These are phyloP conservation scores for Ganoderma resinaceum DNA, from an alignment of 1,284 basidiomycete genomes.

Conservation along the genomic window DNA sequence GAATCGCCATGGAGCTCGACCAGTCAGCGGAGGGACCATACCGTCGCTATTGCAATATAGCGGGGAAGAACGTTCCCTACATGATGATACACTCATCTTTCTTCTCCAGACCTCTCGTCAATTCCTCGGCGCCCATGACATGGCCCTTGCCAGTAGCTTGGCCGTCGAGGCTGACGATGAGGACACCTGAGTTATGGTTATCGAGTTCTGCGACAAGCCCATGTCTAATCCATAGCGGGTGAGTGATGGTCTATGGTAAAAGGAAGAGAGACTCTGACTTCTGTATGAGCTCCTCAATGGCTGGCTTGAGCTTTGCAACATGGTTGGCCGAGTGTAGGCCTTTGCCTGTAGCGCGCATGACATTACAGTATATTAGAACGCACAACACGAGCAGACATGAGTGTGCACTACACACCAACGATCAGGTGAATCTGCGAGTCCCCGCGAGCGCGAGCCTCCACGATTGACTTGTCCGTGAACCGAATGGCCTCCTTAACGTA, in stretches of 20 bases:
- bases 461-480: slow-evolving; percentile 72
- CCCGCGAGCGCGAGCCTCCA: slow-evolving; percentile 71
- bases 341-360: slow-evolving; percentile 43
- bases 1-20: neutral
- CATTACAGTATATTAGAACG: neutral
- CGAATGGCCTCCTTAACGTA: slow-evolving; percentile 94
- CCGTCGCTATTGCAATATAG: neutral
- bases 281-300: slow-evolving; percentile 87
- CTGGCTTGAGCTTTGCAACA: slow-evolving; percentile 91
- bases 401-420: slow-evolving; percentile 65
- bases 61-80: slow-evolving; percentile 43
- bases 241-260: neutral
- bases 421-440: slow-evolving; percentile 83
- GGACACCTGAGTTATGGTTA: slow-evolving; percentile 84
- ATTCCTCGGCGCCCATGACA: slow-evolving; percentile 64
- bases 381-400: slow-evolving; percentile 1
- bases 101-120: slow-evolving; percentile 60
- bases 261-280: slow-evolving; percentile 55
- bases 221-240: slow-evolving; percentile 53
- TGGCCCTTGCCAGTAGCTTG: slow-evolving; percentile 50
- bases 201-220: slow-evolving; percentile 82
- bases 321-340: slow-evolving; percentile 88
- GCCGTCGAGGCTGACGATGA: slow-evolving; percentile 78
- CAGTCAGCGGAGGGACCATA: neutral
- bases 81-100: slow-evolving; percentile 73